Evolutionary conservation across 352 stramenopile species (phyloP).

Genomic region (Pythium periplocum): DNA sequence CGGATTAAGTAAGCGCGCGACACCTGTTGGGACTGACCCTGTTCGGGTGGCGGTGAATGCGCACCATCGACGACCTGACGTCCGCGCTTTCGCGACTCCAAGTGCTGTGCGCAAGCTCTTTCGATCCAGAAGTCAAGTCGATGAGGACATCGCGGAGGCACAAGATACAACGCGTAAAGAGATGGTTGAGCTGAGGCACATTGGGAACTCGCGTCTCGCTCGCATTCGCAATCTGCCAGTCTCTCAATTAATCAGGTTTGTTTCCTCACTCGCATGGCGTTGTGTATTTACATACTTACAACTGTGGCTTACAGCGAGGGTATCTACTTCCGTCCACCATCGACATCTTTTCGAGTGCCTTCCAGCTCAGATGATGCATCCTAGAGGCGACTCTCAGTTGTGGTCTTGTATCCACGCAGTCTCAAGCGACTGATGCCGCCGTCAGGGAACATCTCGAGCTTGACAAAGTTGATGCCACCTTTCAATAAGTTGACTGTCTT

Average conservation of each 20-base stretch:
- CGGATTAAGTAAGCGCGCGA: no score
- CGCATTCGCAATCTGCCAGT: conserved; percentile 10
- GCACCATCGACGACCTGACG: background rate
- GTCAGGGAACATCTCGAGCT: conserved; percentile 93
- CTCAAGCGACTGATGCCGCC: conserved; percentile 90
- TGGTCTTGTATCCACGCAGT: conserved; percentile 68
- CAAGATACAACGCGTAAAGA: background rate
- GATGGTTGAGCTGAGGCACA: background rate
- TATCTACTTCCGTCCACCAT: conserved; percentile 3
- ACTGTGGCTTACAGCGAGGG: conserved; percentile 1
- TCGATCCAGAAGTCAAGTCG: background rate
- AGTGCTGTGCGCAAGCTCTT: conserved; percentile 8
- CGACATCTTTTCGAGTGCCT: background rate
- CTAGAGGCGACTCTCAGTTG: background rate
- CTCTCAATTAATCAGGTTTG: conserved; percentile 9
- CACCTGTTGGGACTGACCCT: no score
- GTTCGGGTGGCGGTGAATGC: background rate
- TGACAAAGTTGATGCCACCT: conserved; percentile 86
- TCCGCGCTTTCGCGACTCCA: conserved; percentile 5
- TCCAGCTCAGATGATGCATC: background rate
- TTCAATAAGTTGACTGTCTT: conserved; percentile 51
- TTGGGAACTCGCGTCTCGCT: conserved; percentile 8
- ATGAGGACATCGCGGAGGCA: background rate
- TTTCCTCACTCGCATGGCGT: background rate
- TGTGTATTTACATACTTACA: background rate